Conservation (phyloP, 2,329 filamentous ascomycete genomes). For the Ascochyta koolunga region DNA sequence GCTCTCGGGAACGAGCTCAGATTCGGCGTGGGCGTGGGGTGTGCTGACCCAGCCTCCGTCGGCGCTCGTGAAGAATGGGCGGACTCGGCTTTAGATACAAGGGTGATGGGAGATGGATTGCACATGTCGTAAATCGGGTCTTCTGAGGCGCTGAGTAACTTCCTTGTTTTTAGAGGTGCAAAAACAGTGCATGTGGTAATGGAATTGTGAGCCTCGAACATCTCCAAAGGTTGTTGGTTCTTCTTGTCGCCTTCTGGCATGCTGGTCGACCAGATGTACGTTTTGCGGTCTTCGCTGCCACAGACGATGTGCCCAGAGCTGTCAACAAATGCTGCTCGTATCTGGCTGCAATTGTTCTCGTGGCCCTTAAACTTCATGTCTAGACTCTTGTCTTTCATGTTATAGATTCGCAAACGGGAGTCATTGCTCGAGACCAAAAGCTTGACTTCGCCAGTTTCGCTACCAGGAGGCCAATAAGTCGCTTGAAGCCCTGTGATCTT, state of each 20-base stretch:
- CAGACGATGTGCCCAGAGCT: slow-evolving; percentile 86
- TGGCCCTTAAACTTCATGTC: slow-evolving; percentile 92
- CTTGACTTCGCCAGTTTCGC: slow-evolving; percentile 72
- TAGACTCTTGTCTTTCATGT: slow-evolving; percentile 79
- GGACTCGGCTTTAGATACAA: slow-evolving; percentile 76
- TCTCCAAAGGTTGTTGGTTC: slow-evolving; percentile 83
- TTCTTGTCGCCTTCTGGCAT: slow-evolving; percentile 67
- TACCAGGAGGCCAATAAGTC: slow-evolving; percentile 63
- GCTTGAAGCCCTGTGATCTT: slow-evolving; percentile 96
- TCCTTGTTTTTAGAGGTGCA: slow-evolving; percentile 78
- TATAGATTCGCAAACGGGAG: slow-evolving; percentile 88
- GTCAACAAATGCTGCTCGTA: slow-evolving; percentile 86
- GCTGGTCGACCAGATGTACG: slow-evolving; percentile 86
- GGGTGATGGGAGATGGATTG: slow-evolving; percentile 87
- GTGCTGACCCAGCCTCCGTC: slow-evolving; percentile 50
- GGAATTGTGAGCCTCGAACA: slow-evolving; percentile 86
- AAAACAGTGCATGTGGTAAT: slow-evolving; percentile 90
- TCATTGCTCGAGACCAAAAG: slow-evolving; percentile 94
- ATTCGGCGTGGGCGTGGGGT: slow-evolving; percentile 41
- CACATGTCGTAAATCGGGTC: slow-evolving; percentile 97
- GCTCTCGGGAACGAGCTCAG: slow-evolving; percentile 46
- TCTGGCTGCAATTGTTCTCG: slow-evolving; percentile 88
- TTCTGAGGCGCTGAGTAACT: slow-evolving; percentile 77
- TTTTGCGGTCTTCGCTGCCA: slow-evolving; percentile 87
- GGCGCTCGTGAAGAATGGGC: slow-evolving; percentile 56